phyloP scores from a whole-genome alignment of 2,329 filamentous ascomycete genomes.

The Gyromitra esculenta region DNA sequence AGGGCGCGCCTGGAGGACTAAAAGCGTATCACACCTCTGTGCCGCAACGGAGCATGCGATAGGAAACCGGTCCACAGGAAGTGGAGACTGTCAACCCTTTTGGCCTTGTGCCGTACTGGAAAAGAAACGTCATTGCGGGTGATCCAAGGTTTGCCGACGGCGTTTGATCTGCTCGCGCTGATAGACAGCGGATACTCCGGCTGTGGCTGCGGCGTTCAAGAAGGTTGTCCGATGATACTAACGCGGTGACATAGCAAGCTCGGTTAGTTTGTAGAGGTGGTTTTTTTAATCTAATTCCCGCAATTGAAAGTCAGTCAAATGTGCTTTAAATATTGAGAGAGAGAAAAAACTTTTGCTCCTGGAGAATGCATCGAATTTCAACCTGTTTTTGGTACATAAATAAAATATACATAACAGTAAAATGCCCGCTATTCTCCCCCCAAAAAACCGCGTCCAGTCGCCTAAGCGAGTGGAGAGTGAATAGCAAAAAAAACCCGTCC shows the following conservation, averaged over 20 bases:
- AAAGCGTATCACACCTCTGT: constrained; percentile 18
- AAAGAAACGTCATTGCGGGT: constrained; percentile 19
- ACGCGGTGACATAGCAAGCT: constrained; percentile 12
- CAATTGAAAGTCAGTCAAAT: background rate
- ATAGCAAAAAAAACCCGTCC: constrained; percentile 29
- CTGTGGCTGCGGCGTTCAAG: constrained; percentile 35
- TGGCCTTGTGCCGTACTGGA: background rate
- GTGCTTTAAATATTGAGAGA: background rate
- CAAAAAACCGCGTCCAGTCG: background rate
- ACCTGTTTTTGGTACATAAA: constrained; percentile 11
- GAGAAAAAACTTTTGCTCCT: background rate
- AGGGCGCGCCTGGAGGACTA: constrained; percentile 29
- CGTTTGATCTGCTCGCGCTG: constrained; percentile 27
- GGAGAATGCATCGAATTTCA: constrained; percentile 28
- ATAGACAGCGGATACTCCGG: constrained; percentile 30
- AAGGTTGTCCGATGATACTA: background rate
- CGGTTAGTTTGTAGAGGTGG: constrained; percentile 4
- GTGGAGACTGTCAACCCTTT: background rate
- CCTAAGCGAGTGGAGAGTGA: constrained; percentile 33
- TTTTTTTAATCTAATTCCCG: constrained; percentile 19
- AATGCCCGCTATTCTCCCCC: background rate
- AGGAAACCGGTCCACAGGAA: constrained; percentile 2
- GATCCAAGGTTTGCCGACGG: constrained; percentile 32
- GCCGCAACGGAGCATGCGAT: constrained; percentile 19
- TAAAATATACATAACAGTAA: constrained; percentile 31